These are phyloP conservation scores for Barnettozyma siamensis DNA, from an alignment of 805 yeast genomes.

Conservation along the genomic window DNA sequence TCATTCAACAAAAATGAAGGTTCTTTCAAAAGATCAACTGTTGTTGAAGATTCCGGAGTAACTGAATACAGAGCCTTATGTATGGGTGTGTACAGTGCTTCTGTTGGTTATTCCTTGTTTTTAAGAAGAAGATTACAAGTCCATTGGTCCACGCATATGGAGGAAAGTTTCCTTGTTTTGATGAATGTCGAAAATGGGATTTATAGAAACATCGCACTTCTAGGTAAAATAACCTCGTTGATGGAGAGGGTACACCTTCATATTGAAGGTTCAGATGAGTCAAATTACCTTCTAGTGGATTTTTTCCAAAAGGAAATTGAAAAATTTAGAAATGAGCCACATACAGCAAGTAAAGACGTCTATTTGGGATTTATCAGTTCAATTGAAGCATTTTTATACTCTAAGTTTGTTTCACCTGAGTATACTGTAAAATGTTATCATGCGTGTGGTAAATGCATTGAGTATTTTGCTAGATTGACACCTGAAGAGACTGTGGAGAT, in stretches of 20 bases:
- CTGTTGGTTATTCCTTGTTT: conserved; percentile 60
- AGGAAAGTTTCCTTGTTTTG: conserved; percentile 50
- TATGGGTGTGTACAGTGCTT: conserved; percentile 52
- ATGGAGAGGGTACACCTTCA: conserved; percentile 47
- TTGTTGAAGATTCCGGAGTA: conserved; percentile 33
- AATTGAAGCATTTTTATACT: conserved; percentile 22
- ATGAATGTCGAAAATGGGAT: conserved; percentile 30
- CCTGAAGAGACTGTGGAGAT: conserved; percentile 14
- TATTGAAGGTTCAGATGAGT: conserved; percentile 13
- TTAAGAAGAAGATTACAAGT: conserved; percentile 57
- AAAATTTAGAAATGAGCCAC: conserved; percentile 4
- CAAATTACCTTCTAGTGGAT: conserved; percentile 14
- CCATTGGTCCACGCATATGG: conserved; percentile 57
- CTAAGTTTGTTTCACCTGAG: conserved; percentile 15
- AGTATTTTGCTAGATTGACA: conserved; percentile 12
- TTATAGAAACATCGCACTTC: conserved; percentile 43
- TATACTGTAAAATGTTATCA: conserved; percentile 19
- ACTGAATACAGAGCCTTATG: conserved; percentile 47
- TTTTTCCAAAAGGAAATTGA: conserved; percentile 16
- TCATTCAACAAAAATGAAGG: conserved; percentile 37
- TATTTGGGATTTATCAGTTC: conserved; percentile 20
- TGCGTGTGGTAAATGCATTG: conserved; percentile 17
- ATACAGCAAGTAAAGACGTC: conserved; percentile 11
- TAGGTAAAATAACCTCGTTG: conserved; percentile 52
- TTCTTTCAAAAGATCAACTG: conserved; percentile 34